Evolutionary conservation across 2,329 filamentous ascomycete species (phyloP), one percentile per base, ranked within the genome.

Genomic region (Monosporascus sp.): DNA sequence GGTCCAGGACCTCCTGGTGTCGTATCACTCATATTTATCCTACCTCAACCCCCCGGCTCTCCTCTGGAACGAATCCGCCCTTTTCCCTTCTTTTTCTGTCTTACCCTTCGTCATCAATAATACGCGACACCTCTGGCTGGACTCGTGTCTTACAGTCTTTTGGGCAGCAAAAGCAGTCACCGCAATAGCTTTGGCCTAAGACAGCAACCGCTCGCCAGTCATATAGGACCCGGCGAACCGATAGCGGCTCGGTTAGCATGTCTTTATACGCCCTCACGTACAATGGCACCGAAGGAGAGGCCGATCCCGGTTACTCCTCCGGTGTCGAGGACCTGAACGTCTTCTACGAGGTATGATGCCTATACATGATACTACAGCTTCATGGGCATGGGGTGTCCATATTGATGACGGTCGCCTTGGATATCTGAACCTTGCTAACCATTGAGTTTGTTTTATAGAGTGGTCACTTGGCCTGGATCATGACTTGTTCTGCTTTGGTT

Each of bases 401-500:
- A 11, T 35, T 11, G 31, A 35, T 35, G 31, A 14, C 3, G 11
- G 31, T 14, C 9, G 31, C 31, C 31, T 14, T 14, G 31, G 5
- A 35, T 35, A 35, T 35, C 2, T 22, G 35, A 44, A 46, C 37
- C n/a, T 14, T 27, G 50, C 55, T 55, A 37, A 58, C 48, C 24
- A 47, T 25, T 3, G 22, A 43, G 44, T 38, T 6, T 39, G 2
- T n/a, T 37, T 39, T 58, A 20, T 55, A 93, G 86, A 80, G 85
- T 54, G 91, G 90, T 66, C 84, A 96, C 73, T 84, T 96, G 65
- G 83, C 87, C 53, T 96, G 89, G 86, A 82, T 96, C 66, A 77
- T 91, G 64, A 83, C 84, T 50, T 84, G 83, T 37, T 82, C 90
- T 3, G 89, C 88, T 17, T 82, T 96, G 48, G 90, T 96, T 53